Conservation (phyloP, 805 yeast genomes). For the Kluyveromyces siamensis region DNA sequence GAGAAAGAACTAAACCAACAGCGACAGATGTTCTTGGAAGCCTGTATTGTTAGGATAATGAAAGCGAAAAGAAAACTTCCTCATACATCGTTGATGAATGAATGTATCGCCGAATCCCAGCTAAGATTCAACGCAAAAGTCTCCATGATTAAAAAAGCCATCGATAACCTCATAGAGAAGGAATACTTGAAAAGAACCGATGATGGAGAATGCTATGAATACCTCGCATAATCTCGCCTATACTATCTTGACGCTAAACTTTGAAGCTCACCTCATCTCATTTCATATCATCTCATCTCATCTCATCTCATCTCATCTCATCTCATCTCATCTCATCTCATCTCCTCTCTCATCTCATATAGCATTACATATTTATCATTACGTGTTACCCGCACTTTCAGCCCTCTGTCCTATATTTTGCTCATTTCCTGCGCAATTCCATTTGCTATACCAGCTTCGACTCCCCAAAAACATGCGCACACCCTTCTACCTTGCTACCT, state of each 20-base stretch:
- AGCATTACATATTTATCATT: background rate
- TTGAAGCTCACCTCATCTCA: too few species aligned
- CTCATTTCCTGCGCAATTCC: too few species aligned
- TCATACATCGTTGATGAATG: conserved; percentile 76
- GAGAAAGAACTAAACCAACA: conserved; percentile 79
- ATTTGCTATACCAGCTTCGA: too few species aligned
- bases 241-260: too few species aligned
- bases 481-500: background rate
- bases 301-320: background rate
- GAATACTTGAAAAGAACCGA: conserved; percentile 76
- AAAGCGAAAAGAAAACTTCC: conserved; percentile 76
- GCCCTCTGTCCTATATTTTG: too few species aligned
- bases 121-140: conserved; percentile 76
- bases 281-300: background rate
- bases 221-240: conserved; percentile 47
- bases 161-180: conserved; percentile 75
- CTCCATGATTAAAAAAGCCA: conserved; percentile 77
- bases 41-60: conserved; percentile 94
- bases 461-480: background rate
- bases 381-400: background rate
- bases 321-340: background rate
- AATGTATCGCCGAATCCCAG: conserved; percentile 78
- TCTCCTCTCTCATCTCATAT: background rate
- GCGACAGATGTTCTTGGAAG: conserved; percentile 76
- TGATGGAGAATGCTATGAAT: conserved; percentile 65